These are phyloP conservation scores for Sugiyamaella floridensis DNA, from an alignment of 805 yeast genomes.

Conservation along the genomic window DNA sequence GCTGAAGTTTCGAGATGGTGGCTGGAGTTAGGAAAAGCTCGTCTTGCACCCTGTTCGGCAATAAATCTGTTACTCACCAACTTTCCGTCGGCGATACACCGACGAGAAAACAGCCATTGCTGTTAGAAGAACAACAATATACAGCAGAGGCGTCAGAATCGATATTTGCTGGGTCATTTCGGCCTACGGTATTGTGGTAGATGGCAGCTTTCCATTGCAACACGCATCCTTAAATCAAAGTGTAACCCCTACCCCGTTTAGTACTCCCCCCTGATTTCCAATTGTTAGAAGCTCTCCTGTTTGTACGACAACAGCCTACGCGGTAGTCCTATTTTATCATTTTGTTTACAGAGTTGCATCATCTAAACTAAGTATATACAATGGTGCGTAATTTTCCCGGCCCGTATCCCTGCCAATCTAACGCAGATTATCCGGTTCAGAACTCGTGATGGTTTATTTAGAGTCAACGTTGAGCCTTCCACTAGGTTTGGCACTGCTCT, in stretches of 20 bases:
- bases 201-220: background rate
- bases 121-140: conserved; percentile 60
- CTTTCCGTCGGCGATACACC: conserved; percentile 53
- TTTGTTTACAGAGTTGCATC: background rate
- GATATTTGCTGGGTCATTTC: conserved; percentile 40
- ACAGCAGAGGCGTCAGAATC: conserved; percentile 66
- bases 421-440: conserved; percentile 69
- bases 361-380: background rate
- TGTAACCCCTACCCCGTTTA: background rate
- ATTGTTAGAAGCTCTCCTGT: background rate
- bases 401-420: background rate
- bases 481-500: conserved; percentile 5
- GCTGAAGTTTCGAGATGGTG: conserved; percentile 47
- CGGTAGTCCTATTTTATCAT: background rate
- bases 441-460: conserved; percentile 73
- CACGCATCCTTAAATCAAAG: background rate
- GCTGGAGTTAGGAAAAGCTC: conserved; percentile 15
- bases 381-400: background rate
- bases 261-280: background rate
- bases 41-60: background rate
- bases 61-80: conserved; percentile 24
- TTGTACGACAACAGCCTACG: background rate
- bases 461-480: conserved; percentile 46
- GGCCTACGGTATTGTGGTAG: background rate
- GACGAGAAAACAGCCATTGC: conserved; percentile 65